Base-by-base conservation (phyloP, 1,284 basidiomycete species). In the Athelia psychrophila region DNA sequence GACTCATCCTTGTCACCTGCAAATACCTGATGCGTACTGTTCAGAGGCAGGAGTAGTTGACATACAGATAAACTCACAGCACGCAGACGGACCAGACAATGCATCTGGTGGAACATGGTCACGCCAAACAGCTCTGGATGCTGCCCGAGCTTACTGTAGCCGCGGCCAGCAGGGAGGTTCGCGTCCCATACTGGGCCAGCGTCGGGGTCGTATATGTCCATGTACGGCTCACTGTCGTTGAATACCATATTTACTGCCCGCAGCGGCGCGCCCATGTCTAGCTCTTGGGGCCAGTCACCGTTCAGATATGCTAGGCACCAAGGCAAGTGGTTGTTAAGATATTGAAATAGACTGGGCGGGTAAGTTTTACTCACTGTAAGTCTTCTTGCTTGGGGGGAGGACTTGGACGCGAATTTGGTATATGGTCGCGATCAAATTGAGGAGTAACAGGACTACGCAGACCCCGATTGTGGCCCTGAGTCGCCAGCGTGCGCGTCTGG, bases 31-130 rank as follows among this genome's bases (percentile, higher is more conserved):
- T 30, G 5, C 27, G 27, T 6, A 13, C 5, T 30, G 6, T 5
- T 30, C 27, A 30, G 27, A 5, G 13, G 13, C 27, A 30, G 5
- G 27, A 5, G 27, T 6, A 6, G 13, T 30, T 5, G 5, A 6
- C 6, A 13, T 13, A 30, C 5, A 13, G 13, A 13, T 13, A 30
- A 5, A 38, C 48, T 30, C 22, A 35, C 46, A 27, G 23, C 30
- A 27, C 54, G 54, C 5, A 56, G 15, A 24, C 19, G 35, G 32
- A 47, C 52, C 20, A 56, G 47, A 35, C 54, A 56, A 36, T 54
- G 54, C 23, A 56, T 22, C 33, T 56, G 52, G 36, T 56, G 54
- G 40, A 45, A 53, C 19, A 56, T 38, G 18, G 48, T 19, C 19
- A 51, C 27, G n/a, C 25, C 23, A 45, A 51, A 56, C 22, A 30